phyloP scores from a whole-genome alignment of 2,329 filamentous ascomycete genomes.

The Exophiala alcalophila region DNA sequence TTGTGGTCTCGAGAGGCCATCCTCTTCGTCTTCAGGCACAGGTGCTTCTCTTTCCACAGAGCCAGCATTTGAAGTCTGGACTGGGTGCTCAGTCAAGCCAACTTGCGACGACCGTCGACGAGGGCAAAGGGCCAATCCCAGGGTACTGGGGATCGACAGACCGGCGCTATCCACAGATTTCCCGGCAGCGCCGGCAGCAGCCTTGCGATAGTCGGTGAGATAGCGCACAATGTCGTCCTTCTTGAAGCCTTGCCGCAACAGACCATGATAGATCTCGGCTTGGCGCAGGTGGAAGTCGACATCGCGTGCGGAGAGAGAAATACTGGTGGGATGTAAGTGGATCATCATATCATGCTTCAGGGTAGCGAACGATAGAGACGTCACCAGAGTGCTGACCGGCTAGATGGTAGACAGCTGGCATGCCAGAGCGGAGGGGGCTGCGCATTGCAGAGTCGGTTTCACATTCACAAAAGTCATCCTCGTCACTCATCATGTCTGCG shows the following conservation, averaged over 20 bases:
- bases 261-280: conserved; percentile 26
- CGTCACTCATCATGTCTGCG: too few species aligned
- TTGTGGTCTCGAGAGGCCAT: too few species aligned
- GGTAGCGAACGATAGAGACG: too few species aligned
- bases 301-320: conserved; percentile 36
- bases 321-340: conserved; percentile 35
- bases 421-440: too few species aligned
- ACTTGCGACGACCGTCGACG: background rate
- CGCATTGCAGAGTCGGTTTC: too few species aligned
- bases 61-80: too few species aligned
- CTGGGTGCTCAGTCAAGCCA: background rate
- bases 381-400: background rate
- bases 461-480: too few species aligned
- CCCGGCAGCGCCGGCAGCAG: conserved; percentile 1
- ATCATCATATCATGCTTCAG: conserved; percentile 33
- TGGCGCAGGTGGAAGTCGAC: conserved; percentile 34
- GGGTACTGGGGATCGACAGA: conserved; percentile 14
- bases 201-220: conserved; percentile 21
- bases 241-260: conserved; percentile 29
- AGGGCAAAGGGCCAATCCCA: conserved; percentile 17
- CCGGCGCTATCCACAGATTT: background rate
- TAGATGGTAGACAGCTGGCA: too few species aligned
- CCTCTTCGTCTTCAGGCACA: too few species aligned
- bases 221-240: conserved; percentile 28
- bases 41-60: too few species aligned